Evolutionary conservation across 768 basidiomycete genomes (phyloP), one percentile per base, ranked within the genome.

Genomic region (Mycena venus): DNA sequence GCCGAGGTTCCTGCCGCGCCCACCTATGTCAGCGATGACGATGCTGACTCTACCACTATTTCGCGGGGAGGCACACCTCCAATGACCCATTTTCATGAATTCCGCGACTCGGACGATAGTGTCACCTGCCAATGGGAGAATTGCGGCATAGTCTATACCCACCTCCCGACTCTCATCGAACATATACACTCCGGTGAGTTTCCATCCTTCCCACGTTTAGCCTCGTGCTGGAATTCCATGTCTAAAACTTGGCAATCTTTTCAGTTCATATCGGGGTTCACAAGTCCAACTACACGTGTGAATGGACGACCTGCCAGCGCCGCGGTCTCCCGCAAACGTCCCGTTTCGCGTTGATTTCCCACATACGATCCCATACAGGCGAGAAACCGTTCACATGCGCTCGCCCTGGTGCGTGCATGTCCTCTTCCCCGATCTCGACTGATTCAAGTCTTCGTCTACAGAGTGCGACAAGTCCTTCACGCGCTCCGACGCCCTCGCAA

Each of bases 381-480:
- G 97, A 99, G 84, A 96, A 96, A 79, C 97, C 96, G 0, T 98
- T 96, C 80, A 92, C 90, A 27, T 99, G 97, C 80, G 84, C 91
- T 14, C 86, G 90, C 70, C 92, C 95, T 80, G 96, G 96, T 94
- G 72, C 77, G 92, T 82, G 44, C 9, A n/a, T 56, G 42, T 27
- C 25, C 17, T 27, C 34, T 65, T 55, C 42, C 32, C 53, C 64
- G 42, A 29, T 69, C 36, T 21, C 74, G 69, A 70, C 70, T 51
- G 65, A 73, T 67, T 9, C n/a, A 25, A 12, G 25, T 27, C 23
- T 27, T 25, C 64, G 11, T 63, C 19, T 58, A 8, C 68, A 97
- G 97, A 97, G 85, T 99, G 97, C 81, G 95, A 96, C 86, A 97
- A 96, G 79, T 94, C 95, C 0, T 99, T 99, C 83, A 97, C 96